These are phyloP conservation scores for Lunasporangiospora selenospora DNA, from an alignment of 192 early-diverging fungal genomes.

Conservation along the genomic window DNA sequence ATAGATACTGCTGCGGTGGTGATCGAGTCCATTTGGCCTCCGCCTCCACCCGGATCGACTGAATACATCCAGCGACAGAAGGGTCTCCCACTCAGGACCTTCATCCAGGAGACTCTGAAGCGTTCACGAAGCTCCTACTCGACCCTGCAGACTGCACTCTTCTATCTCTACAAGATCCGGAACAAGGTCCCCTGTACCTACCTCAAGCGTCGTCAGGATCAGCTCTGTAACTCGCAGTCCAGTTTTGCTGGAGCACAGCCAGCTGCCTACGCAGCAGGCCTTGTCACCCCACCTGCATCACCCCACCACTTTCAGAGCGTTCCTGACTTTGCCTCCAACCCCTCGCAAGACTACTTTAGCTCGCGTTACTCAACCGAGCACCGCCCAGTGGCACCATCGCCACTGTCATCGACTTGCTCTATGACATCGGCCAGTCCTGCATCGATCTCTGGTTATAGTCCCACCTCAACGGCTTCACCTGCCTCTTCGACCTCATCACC, in stretches of 20 bases:
- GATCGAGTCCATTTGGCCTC: slow-evolving; percentile 63
- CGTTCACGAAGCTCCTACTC: slow-evolving; percentile 81
- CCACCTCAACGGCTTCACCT: slow-evolving; percentile 13
- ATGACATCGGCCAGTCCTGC: slow-evolving; percentile 34
- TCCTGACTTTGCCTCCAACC: slow-evolving; percentile 8
- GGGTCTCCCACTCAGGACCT: slow-evolving; percentile 63
- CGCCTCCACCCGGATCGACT: slow-evolving; percentile 17
- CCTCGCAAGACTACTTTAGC: slow-evolving; percentile 35
- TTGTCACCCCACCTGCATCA: slow-evolving; percentile 38
- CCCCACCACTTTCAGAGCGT: slow-evolving; percentile 23
- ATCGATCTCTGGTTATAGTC: slow-evolving; percentile 19
- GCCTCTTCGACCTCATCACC: slow-evolving; percentile 24
- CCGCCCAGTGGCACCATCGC: slow-evolving; percentile 17
- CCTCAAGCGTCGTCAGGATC: slow-evolving; percentile 36
- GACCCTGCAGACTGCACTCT: slow-evolving; percentile 79
- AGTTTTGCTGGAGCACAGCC: slow-evolving; percentile 8
- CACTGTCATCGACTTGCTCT: slow-evolving; percentile 33
- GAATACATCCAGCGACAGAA: slow-evolving; percentile 46
- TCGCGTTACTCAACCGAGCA: slow-evolving; percentile 2
- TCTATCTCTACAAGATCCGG: slow-evolving; percentile 68
- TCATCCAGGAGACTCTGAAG: slow-evolving; percentile 78
- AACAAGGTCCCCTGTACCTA: slow-evolving; percentile 42
- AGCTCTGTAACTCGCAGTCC: slow-evolving; percentile 12
- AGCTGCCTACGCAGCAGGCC: slow-evolving; percentile 1
- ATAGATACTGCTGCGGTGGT: slow-evolving; percentile 64